phyloP scores from a whole-genome alignment of 352 stramenopile species.

The Phytophthora nicotianae region DNA sequence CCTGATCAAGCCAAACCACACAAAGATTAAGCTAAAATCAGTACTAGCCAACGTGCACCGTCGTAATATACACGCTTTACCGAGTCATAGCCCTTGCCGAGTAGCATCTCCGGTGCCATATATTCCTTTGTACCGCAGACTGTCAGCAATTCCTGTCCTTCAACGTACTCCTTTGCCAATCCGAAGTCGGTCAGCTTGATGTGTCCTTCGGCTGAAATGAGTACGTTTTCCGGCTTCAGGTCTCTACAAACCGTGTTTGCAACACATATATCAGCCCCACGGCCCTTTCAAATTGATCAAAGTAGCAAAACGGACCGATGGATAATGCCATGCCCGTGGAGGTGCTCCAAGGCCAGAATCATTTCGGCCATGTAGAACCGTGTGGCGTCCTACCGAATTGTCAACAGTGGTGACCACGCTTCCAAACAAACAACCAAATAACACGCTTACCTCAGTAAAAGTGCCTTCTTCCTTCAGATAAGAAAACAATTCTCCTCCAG shows the following conservation, averaged over 20 bases:
- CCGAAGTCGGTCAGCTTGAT: constrained; percentile 94
- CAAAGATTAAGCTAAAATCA: constrained; percentile 5
- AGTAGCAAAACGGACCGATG: constrained; percentile 56
- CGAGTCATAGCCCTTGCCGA: constrained; percentile 82
- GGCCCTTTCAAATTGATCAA: neutral
- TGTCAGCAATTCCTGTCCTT: constrained; percentile 74
- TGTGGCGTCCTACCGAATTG: constrained; percentile 49
- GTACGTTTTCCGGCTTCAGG: constrained; percentile 93
- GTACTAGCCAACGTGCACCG: neutral
- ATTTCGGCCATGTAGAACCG: constrained; percentile 89
- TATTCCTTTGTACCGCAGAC: constrained; percentile 88
- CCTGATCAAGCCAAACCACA: constrained; percentile 32
- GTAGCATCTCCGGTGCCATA: constrained; percentile 87
- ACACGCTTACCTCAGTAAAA: constrained; percentile 58
- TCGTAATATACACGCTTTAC: constrained; percentile 30
- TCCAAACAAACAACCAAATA: neutral
- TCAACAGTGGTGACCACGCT: neutral
- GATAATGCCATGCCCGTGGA: constrained; percentile 85
- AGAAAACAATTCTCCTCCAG: constrained; percentile 82
- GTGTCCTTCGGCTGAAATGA: constrained; percentile 90
- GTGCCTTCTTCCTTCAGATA: constrained; percentile 70
- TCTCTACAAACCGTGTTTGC: constrained; percentile 48
- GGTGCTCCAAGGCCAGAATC: constrained; percentile 79
- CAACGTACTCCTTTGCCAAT: constrained; percentile 73
- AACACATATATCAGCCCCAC: neutral